These are phyloP conservation scores for Pythium aphanidermatum DNA, from an alignment of 352 stramenopile species.

Conservation along the genomic window DNA sequence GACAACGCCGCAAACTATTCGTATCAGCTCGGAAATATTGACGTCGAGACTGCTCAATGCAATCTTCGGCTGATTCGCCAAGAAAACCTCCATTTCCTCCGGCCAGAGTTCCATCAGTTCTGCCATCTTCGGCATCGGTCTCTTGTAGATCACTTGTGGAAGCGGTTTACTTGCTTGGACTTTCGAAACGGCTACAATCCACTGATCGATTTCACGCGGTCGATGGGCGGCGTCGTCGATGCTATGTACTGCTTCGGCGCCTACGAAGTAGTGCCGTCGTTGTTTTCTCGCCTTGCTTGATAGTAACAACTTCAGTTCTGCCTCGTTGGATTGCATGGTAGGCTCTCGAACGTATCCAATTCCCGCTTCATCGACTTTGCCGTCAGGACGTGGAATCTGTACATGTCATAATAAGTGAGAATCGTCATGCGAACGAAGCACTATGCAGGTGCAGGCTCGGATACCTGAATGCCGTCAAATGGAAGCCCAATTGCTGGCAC, in stretches of 20 bases:
- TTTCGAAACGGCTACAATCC: constrained; percentile 90
- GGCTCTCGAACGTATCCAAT: constrained; percentile 87
- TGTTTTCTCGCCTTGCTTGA: constrained; percentile 29
- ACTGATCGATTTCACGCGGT: constrained; percentile 86
- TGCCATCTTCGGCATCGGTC: constrained; percentile 83
- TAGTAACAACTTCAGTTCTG: constrained; percentile 89
- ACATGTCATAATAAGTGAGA: not conserved
- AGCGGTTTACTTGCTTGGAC: constrained; percentile 79
- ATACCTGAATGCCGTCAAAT: constrained; percentile 67
- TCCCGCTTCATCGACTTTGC: constrained; percentile 65
- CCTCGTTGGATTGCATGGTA: constrained; percentile 78
- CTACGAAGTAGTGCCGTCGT: constrained; percentile 6
- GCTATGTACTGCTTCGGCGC: constrained; percentile 52
- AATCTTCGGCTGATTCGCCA: constrained; percentile 25
- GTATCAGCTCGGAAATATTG: constrained; percentile 74
- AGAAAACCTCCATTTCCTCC: constrained; percentile 69
- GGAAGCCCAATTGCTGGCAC: constrained; percentile 71
- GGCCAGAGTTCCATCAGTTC: constrained; percentile 90
- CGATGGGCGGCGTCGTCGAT: constrained; percentile 88
- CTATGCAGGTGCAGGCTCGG: too few relatives aligned
- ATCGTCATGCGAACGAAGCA: not conserved
- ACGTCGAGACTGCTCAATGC: constrained; percentile 67
- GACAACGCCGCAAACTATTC: constrained; percentile 84
- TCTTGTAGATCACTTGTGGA: constrained; percentile 73
- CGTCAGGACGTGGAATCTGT: constrained; percentile 85